phyloP scores from a whole-genome alignment of 164 flowering plant species.

The Euptelea pleiosperma region DNA sequence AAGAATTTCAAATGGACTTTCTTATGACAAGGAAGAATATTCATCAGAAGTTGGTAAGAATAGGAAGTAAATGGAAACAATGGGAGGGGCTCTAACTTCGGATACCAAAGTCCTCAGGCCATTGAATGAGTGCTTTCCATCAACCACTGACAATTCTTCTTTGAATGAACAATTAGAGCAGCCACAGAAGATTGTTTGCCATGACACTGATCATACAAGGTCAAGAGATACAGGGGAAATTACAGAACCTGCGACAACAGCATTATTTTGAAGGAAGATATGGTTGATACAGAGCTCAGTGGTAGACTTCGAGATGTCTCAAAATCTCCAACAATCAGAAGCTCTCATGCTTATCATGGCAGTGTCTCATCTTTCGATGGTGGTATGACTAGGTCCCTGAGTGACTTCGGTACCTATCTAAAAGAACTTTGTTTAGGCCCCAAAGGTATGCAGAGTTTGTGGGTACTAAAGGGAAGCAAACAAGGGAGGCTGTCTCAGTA shows the following conservation, averaged over 20 bases:
- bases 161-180: conserved; percentile 23
- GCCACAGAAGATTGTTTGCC: conserved; percentile 13
- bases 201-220: conserved; percentile 20
- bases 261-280: conserved; percentile 23
- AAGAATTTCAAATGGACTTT: conserved; percentile 13
- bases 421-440: conserved; percentile 14
- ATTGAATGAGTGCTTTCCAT: conserved; percentile 13
- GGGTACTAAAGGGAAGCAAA: conserved; percentile 19
- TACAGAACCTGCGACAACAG: conserved; percentile 18
- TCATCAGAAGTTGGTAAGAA: conserved; percentile 10
- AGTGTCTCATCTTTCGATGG: conserved; percentile 63
- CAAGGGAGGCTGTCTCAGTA: conserved; percentile 15
- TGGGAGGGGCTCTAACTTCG: conserved; percentile 10
- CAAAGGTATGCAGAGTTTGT: conserved; percentile 12
- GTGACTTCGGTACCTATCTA: conserved; percentile 13
- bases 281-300: conserved; percentile 16
- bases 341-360: conserved; percentile 47
- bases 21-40: conserved; percentile 18
- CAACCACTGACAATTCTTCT: conserved; percentile 9
- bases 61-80: conserved; percentile 6
- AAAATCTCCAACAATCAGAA: conserved; percentile 36
- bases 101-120: conserved; percentile 13
- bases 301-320: conserved; percentile 15
- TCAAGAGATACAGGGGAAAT: conserved; percentile 26
- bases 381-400: conserved; percentile 38